Evolutionary conservation across 164 flowering plant species (phyloP), one percentile per base, ranked within the genome.

Genomic region (Hamamelis virginiana): DNA sequence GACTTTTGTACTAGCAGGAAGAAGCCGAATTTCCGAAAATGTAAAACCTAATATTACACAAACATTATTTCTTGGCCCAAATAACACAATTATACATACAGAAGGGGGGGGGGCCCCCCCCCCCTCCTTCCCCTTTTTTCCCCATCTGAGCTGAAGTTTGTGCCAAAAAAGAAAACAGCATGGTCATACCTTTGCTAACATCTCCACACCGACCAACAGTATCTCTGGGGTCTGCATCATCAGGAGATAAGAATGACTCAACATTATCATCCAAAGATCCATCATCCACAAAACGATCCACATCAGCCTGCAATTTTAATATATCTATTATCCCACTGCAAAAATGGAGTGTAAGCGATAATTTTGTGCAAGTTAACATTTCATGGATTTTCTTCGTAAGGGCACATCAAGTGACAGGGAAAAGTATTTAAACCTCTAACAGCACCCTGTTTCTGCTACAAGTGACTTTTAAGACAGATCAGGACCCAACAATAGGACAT

Each of bases 251-350:
- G 41, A 80, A 85, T 4, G 88, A 87, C 14, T 83, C 84, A 0
- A 83, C 83, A 72, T 82, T 81, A 44, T 81, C 86, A 61, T 81
- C 88, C 61, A 84, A 67, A 27, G 84, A 61, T 46, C 77, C 83
- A 66, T 79, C 87, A 62, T 83, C 84, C 61, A 79, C 82, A 71
- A 79, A 77, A 21, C 69, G 78, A 60, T 78, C 86, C 56, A 80
- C 65, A 63, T 81, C 87, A 78, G 64, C 84, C 88, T 84, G 85
- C 70, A 75, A 69, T 51, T 48, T 13, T 63, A n/a, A n/a, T n/a
- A 13, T 0, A 19, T 11, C 8, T 9, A 21, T 38, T 45, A 60
- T 15, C 47, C 65, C 5, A 57, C 23, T 38, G 25, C 21, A 6
- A 16, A n/a, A 10, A 26, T 4, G 22, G 21, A 19, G 15, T 50